Evolutionary conservation across 768 basidiomycete genomes (phyloP).

Genomic region (Naganishia onofrii): DNA sequence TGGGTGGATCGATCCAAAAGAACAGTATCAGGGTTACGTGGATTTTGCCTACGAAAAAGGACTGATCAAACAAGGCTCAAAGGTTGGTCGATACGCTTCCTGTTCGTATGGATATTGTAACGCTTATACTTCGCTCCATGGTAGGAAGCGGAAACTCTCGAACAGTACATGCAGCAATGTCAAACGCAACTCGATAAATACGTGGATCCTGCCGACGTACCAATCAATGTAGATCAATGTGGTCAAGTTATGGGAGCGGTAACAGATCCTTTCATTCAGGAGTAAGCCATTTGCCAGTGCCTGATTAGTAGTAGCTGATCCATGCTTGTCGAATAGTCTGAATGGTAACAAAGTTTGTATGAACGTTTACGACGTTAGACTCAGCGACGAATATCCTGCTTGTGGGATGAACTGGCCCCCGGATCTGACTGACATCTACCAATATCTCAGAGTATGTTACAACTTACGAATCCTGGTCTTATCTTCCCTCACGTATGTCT

Average conservation of each 20-base stretch:
- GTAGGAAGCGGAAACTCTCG: constrained; percentile 65
- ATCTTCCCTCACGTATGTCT: neutral
- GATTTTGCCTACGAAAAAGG: constrained; percentile 80
- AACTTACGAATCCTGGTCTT: neutral
- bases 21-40: constrained; percentile 84
- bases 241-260: constrained; percentile 59
- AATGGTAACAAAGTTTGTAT: constrained; percentile 73
- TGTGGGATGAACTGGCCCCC: constrained; percentile 58
- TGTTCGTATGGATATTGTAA: neutral
- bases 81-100: constrained; percentile 55
- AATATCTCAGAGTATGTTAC: constrained; percentile 72
- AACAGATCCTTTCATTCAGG: constrained; percentile 51
- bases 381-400: constrained; percentile 76
- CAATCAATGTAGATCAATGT: constrained; percentile 60
- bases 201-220: constrained; percentile 48
- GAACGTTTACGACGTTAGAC: constrained; percentile 91
- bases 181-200: constrained; percentile 54
- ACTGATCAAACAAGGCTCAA: constrained; percentile 68
- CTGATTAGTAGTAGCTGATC: neutral
- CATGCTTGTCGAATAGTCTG: constrained; percentile 55
- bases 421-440: constrained; percentile 59
- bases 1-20: constrained; percentile 89
- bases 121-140: neutral
- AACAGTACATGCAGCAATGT: constrained; percentile 64
- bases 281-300: constrained; percentile 40